A percentile compares a stretch with the other conserved stretches of the same genome.
Conservation (phyloP, 1,284 basidiomycete species). For the Apiotrichum veenhuisii region DNA sequence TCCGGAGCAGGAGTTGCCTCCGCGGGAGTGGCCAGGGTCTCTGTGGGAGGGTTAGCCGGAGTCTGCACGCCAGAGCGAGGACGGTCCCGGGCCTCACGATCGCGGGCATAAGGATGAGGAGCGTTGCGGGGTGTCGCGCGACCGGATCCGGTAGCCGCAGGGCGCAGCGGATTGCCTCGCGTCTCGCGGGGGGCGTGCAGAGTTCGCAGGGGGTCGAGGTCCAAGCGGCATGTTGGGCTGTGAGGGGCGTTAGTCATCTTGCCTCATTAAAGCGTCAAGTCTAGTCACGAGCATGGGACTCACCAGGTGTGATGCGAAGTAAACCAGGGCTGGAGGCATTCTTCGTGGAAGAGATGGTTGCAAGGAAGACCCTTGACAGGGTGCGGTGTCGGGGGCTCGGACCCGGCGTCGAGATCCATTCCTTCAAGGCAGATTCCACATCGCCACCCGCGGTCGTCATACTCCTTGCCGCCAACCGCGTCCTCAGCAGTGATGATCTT, state of each 20-base stretch:
- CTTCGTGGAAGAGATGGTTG: conserved; percentile 47
- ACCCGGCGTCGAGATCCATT: conserved; percentile 19
- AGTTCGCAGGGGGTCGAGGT: conserved; percentile 46
- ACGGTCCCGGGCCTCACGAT: conserved; percentile 5
- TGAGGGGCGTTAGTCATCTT: conserved; percentile 1
- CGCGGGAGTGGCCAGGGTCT: background rate
- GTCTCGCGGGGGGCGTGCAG: conserved; percentile 26
- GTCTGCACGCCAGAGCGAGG: conserved; percentile 6
- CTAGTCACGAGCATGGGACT: conserved; percentile 12
- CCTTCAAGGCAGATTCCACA: conserved; percentile 46
- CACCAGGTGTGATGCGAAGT: conserved; percentile 45
- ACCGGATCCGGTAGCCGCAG: conserved; percentile 19
- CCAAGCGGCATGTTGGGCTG: conserved; percentile 47
- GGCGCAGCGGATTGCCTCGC: conserved; percentile 26
- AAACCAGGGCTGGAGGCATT: conserved; percentile 47
- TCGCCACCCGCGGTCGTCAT: conserved; percentile 36
- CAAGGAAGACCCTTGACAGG: conserved; percentile 46
- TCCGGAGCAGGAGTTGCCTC: background rate
- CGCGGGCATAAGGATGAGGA: conserved; percentile 29
- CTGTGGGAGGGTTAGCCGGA: background rate
- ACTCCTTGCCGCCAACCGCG: conserved; percentile 21
- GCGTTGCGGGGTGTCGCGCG: conserved; percentile 16
- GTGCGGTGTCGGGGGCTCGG: conserved; percentile 2
- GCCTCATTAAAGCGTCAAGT: background rate
- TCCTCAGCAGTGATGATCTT: conserved; percentile 37